Percentiles rank a stretch among this genome's conserved stretches.
These are phyloP conservation scores for Mycena crocata DNA, from an alignment of 768 basidiomycete species.

Conservation along the genomic window DNA sequence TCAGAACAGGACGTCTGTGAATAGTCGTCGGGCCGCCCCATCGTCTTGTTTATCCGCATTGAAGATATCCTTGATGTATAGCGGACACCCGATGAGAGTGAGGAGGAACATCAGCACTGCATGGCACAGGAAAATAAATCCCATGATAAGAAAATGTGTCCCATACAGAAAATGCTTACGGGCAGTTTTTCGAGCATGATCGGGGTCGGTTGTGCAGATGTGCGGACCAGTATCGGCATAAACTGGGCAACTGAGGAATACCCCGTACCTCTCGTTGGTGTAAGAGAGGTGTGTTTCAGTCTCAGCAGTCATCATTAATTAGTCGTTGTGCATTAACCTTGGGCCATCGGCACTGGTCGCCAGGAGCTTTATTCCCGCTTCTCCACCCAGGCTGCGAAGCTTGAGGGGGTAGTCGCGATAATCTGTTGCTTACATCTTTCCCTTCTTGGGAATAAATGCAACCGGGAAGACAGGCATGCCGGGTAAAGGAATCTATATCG, in stretches of 20 bases:
- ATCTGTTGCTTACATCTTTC: constrained; percentile 2
- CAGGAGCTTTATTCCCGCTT: constrained; percentile 2
- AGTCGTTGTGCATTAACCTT: constrained; percentile 12
- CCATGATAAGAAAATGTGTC: too few species aligned
- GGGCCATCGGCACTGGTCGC: constrained; percentile 8
- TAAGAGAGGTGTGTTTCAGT: not conserved
- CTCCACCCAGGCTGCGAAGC: not conserved
- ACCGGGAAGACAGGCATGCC: constrained; percentile 13
- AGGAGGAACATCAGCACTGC: too few species aligned
- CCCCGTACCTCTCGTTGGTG: not conserved
- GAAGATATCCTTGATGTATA: constrained; percentile 5
- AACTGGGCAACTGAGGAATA: not conserved
- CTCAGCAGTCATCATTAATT: constrained; percentile 3
- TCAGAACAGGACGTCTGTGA: not conserved
- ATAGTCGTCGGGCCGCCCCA: constrained; percentile 14
- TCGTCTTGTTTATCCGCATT: constrained; percentile 23
- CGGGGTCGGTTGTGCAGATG: not conserved
- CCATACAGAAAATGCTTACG: too few species aligned
- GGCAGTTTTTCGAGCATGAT: too few species aligned
- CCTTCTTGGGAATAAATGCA: constrained; percentile 13
- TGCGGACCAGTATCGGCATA: constrained; percentile 11
- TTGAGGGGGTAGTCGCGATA: constrained; percentile 1
- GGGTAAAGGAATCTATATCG: constrained; percentile 3
- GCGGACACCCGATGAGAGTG: not conserved
- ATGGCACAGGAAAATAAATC: too few species aligned